Percentiles rank a stretch among this genome's conserved stretches.
phyloP scores from a whole-genome alignment of 2,329 filamentous ascomycete species.

The Pyrenophora teres region DNA sequence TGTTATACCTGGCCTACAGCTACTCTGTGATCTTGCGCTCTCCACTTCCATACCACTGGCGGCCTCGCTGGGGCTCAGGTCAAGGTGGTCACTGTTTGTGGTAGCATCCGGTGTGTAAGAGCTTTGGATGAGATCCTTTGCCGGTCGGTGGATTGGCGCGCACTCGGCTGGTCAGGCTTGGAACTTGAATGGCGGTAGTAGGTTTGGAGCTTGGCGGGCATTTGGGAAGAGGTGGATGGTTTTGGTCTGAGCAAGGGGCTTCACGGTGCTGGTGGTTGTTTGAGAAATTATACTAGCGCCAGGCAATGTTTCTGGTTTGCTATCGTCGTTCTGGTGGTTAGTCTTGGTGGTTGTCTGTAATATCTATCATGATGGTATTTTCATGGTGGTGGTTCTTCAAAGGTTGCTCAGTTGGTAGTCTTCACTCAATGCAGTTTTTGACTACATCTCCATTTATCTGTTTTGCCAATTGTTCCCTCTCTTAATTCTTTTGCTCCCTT shows the following conservation, averaged over 20 bases:
- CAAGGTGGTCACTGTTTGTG: slow-evolving; percentile 3
- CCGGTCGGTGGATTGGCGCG: not conserved
- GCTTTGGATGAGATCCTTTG: slow-evolving; percentile 4
- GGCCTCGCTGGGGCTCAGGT: slow-evolving; percentile 5
- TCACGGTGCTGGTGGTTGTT: not conserved
- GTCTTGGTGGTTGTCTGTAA: not conserved
- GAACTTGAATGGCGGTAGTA: not conserved
- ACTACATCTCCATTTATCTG: not conserved
- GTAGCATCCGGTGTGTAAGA: slow-evolving; percentile 3
- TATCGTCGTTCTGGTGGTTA: not conserved
- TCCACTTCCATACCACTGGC: slow-evolving; percentile 3
- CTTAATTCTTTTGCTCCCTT: not conserved
- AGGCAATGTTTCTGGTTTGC: not conserved
- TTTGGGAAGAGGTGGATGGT: not conserved
- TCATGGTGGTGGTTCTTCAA: not conserved
- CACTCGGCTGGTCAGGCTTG: slow-evolving; percentile 1
- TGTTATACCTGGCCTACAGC: slow-evolving; percentile 5
- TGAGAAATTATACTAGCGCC: not conserved
- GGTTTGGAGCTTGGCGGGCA: not conserved
- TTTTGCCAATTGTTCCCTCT: not conserved
- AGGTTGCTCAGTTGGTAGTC: not conserved
- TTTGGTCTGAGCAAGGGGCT: not conserved
- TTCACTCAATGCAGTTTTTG: not conserved
- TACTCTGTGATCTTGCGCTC: not conserved
- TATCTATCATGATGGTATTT: too few species aligned